These are phyloP conservation scores for Chrysoporthe austroafricana DNA, from an alignment of 2,329 filamentous ascomycete species.

Conservation along the genomic window DNA sequence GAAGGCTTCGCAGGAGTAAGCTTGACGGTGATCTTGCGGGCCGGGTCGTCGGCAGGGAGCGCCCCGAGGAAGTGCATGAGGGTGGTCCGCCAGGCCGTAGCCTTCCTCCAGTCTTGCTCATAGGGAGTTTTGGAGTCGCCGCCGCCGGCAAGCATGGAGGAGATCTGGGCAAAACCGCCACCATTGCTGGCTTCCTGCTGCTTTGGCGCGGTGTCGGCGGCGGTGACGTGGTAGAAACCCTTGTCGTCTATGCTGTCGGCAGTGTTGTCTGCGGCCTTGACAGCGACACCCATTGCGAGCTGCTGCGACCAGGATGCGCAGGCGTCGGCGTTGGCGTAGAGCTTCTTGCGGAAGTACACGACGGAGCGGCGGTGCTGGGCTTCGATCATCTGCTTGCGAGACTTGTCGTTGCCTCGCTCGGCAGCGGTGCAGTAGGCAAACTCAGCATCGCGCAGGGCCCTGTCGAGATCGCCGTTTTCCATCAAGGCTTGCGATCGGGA, in stretches of 20 bases:
- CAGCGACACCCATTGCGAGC: constrained; percentile 44
- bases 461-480: constrained; percentile 61
- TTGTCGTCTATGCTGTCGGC: constrained; percentile 35
- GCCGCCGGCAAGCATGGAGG: constrained; percentile 26
- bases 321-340: constrained; percentile 75
- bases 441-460: constrained; percentile 73
- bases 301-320: constrained; percentile 65
- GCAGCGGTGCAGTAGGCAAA: constrained; percentile 64
- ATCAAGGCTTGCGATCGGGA: constrained; percentile 80
- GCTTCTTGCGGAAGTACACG: constrained; percentile 69
- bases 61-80: constrained; percentile 50
- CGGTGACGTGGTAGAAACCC: constrained; percentile 52
- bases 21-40: constrained; percentile 49
- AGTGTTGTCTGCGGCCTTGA: constrained; percentile 43
- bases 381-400: constrained; percentile 73
- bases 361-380: constrained; percentile 82
- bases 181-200: constrained; percentile 24
- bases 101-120: constrained; percentile 44
- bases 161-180: constrained; percentile 9
- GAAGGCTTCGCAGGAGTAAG: constrained; percentile 39
- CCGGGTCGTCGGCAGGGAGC: constrained; percentile 49
- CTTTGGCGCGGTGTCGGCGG: constrained; percentile 35
- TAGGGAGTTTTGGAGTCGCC: constrained; percentile 31
- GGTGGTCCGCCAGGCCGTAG: constrained; percentile 52
- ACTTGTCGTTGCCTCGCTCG: constrained; percentile 63